phyloP scores from a whole-genome alignment of 2,329 filamentous ascomycete species.

The Dothideomycetes sp. region DNA sequence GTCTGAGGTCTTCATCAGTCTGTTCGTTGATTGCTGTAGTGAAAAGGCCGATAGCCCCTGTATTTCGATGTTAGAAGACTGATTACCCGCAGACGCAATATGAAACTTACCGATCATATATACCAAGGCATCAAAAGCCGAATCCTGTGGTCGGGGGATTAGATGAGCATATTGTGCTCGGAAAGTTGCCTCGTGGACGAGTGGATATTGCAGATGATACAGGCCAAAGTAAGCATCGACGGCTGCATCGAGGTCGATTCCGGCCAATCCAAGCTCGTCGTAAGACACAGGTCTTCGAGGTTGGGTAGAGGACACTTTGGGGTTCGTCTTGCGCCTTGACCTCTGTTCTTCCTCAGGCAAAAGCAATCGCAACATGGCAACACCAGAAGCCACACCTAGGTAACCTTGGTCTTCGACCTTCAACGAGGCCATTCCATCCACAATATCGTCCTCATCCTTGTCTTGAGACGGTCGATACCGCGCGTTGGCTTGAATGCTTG shows the following conservation, averaged over 20 bases:
- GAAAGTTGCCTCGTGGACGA: slow-evolving; percentile 40
- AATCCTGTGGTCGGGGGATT: slow-evolving; percentile 32
- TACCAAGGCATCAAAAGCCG: slow-evolving; percentile 37
- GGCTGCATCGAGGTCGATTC: slow-evolving; percentile 23
- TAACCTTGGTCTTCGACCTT: slow-evolving; percentile 34
- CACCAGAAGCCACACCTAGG: slow-evolving; percentile 38
- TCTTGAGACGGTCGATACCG: too few relatives aligned
- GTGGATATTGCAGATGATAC: slow-evolving; percentile 40
- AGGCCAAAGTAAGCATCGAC: slow-evolving; percentile 39
- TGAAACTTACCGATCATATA: too few relatives aligned
- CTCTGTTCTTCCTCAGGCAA: slow-evolving; percentile 18
- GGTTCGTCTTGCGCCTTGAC: slow-evolving; percentile 4
- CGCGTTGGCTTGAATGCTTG: neutral
- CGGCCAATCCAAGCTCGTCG: slow-evolving; percentile 19
- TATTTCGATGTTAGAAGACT: too few relatives aligned
- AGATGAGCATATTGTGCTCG: slow-evolving; percentile 38
- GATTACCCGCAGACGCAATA: too few relatives aligned
- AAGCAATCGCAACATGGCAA: slow-evolving; percentile 33
- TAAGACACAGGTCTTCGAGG: slow-evolving; percentile 15
- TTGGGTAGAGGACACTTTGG: neutral
- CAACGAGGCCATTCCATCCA: slow-evolving; percentile 27
- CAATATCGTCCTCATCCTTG: slow-evolving; percentile 1
- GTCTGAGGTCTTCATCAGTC: slow-evolving; percentile 34
- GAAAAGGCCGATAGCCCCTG: slow-evolving; percentile 38
- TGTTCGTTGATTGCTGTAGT: slow-evolving; percentile 27